Base-by-base conservation (phyloP, 345 rosid genomes). In the Hibiscus mutabilis region DNA sequence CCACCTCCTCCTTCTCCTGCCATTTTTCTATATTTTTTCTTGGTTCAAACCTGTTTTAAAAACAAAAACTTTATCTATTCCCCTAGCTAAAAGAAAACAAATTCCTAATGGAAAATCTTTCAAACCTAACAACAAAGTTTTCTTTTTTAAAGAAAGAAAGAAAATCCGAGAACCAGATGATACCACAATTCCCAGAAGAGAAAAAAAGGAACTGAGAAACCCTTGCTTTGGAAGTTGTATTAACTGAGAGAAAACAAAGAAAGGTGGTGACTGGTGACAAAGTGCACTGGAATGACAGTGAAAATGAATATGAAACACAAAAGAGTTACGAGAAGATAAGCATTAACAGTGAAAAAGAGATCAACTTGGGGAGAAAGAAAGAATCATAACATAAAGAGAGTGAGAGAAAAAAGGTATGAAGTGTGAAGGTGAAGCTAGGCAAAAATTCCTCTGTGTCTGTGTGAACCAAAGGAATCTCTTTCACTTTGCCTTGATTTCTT, bases 381-480 rank as follows among this genome's bases (percentile, higher is more conserved):
- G 73, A 37, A 79, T 75, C 57, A 57, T 49, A 68, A 57, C 65
- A 51, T n/a, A 51, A 19, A 33, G 19, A 40, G 68, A 64, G 31
- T 2, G 68, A 64, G 31, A 76, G 58, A 8, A n/a, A 73, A 57
- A 57, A 18, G 67, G 37, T 56, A 11, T 55, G 27, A 55, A 55
- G 13, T 57, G 67, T 60, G 66, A 66, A 73, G 74, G 62, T 60
- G 71, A 49, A 71, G 40, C 56, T 53, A 71, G 60, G 81, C 56
- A 60, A n/a, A n/a, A n/a, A n/a, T n/a, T n/a, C n/a, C n/a, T n/a
- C n/a, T n/a, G n/a, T n/a, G n/a, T n/a, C n/a, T n/a, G n/a, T n/a
- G n/a, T n/a, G n/a, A n/a, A n/a, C n/a, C n/a, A n/a, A 75, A 79
- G 82, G 81, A 79, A 80, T 84, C 85, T 66, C 57, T 75, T 21